Evolutionary conservation across 2,329 filamentous ascomycete species (phyloP), one percentile per base, ranked within the genome.

Genomic region (Nannizzia gypsea): DNA sequence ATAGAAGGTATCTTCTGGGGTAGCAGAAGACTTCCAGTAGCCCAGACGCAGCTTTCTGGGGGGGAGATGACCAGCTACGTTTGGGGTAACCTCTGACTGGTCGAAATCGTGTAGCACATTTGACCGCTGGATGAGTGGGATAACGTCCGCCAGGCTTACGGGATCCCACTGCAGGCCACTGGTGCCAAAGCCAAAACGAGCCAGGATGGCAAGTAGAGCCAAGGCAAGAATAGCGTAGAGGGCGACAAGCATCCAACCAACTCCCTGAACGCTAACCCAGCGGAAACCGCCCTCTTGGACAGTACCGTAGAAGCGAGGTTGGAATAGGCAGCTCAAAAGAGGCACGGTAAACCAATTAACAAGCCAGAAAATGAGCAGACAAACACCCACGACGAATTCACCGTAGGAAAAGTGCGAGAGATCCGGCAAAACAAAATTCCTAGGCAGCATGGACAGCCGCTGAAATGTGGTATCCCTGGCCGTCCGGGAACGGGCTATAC

Each of bases 131-230:
- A 95, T 79, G 9, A 96, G 78, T 1, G 86, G 83, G 48, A 93
- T 80, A 40, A 95, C 76, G 69, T 96, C 90, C 2, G 88, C 91
- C 6, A 96, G 76, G 24, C 86, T 92, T 52, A 86, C 80, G 1
- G 90, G 82, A 69, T 96, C 90, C 91, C 91, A 96, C 68, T 87
- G 81, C 63, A 96, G 76, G 0, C 90, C 90, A 0, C 90, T 95
- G 66, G 79, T 80, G 31, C 81, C 78, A 22, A 78, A 73, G 59
- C 80, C 75, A 74, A 91, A 89, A 63, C 83, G 86, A n/a, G 83
- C 64, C 63, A 86, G 74, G 8, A 91, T 70, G 1, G 83, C 72
- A 9, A 82, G 59, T 1, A 84, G 67, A 1, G 85, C 83, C 5
- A 82, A 65, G 1, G 86, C 67, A 54, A 92, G 74, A 3, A 90